Conservation (phyloP, 2,329 filamentous ascomycete species). For the Knoxdaviesia capensis region DNA sequence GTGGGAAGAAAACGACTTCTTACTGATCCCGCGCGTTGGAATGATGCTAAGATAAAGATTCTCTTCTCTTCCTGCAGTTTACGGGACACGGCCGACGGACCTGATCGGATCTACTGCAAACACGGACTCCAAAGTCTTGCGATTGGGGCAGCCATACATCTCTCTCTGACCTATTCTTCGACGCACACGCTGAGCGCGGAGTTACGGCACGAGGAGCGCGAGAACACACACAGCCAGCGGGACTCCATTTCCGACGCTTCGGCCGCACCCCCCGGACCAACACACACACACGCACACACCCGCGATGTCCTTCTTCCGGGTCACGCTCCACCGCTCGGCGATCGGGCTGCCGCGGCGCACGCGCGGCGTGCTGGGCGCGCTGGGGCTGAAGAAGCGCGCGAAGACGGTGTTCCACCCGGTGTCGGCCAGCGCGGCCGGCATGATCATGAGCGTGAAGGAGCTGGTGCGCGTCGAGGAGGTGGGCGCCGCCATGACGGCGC, state of each 20-base stretch:
- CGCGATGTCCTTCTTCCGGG: slow-evolving; percentile 65
- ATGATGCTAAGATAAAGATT: no score
- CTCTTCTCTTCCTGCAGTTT: no score
- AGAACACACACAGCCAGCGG: not conserved
- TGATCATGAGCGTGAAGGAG: slow-evolving; percentile 90
- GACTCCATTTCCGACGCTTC: not conserved
- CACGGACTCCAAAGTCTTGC: no score
- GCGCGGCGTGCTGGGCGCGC: slow-evolving; percentile 61
- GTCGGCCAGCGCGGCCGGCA: slow-evolving; percentile 59
- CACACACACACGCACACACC: slow-evolving; percentile 2
- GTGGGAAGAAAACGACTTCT: no score
- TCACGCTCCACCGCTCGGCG: slow-evolving; percentile 73
- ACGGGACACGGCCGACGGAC: no score
- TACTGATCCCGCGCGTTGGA: no score
- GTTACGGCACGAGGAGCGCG: not conserved
- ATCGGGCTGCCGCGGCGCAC: slow-evolving; percentile 73
- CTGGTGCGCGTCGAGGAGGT: slow-evolving; percentile 70
- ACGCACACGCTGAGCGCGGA: no score
- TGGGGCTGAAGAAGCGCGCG: slow-evolving; percentile 69
- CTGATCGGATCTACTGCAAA: no score
- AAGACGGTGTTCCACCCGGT: slow-evolving; percentile 82
- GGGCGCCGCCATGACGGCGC: slow-evolving; percentile 37
- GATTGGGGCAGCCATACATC: no score
- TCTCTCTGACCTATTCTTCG: no score
- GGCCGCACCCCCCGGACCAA: no score